Base-by-base conservation (phyloP, 2,329 filamentous ascomycete species). In the Colletotrichum spaethianum region DNA sequence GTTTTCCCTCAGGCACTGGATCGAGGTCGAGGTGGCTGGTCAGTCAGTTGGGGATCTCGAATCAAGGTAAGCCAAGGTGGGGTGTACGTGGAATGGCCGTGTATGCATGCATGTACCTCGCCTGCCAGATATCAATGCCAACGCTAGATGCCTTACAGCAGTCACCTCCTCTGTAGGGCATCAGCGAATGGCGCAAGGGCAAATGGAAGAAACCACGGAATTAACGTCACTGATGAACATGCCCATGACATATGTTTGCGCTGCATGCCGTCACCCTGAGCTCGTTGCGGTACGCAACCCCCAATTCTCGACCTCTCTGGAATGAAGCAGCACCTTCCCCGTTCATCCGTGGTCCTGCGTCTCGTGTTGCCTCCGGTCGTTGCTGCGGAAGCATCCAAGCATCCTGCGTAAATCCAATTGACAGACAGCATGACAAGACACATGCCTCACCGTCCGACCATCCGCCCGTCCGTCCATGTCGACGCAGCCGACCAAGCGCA, bases 251-350 rank as follows among this genome's bases (percentile, higher is more conserved):
- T 46, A 20, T 55, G 36, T 48, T 20, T 48, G 46, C 46, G 5
- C 55, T 53, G 28, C 16, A 67, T 67, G 46, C 38, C 67, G 63
- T 70, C 55, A 70, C 56, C 23, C 14, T 33, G 18, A 53, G 36
- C 67, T 55, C 23, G 44, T 70, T 70, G 40, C 23, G 38, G 55
- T 31, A 57, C 46, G 14, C 6, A n/a, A 23, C 23, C n/a, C n/a
- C 36, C 16, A 50, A 33, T 40, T 31, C 31, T 70, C 50, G 53
- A 18, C 28, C 61, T 65, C 20, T 36, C 50, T 57, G 52, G 61
- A 57, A 70, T 59, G 36, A 59, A 42, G 52, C 36, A 36, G 52
- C 28, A 53, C 31, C 31, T 56, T 50, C 48, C 48, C 31, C n/a
- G 8, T 63, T 63, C 57, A 63, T 38, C 48, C 48, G 31, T 28